phyloP scores from a whole-genome alignment of 495 filamentous ascomycete genomes.

The Hypoxylon fragiforme region DNA sequence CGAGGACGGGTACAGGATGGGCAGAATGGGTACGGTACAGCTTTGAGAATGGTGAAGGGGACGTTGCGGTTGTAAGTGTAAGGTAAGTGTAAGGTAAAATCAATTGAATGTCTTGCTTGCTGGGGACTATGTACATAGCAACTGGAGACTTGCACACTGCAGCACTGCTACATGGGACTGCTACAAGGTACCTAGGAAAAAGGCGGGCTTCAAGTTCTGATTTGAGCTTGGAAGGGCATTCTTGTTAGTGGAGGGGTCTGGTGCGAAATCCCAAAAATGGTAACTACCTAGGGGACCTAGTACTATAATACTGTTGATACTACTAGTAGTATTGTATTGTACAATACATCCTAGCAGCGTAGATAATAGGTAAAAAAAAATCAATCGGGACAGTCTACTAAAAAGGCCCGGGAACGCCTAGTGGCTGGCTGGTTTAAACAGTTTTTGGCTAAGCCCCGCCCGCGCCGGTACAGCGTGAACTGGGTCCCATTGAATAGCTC shows the following conservation, averaged over 20 bases:
- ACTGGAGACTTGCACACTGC: too few species aligned
- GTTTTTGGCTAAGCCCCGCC: constrained; percentile 18
- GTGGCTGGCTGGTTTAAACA: constrained; percentile 19
- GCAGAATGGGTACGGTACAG: neutral
- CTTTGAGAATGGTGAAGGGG: constrained; percentile 1
- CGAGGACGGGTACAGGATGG: neutral
- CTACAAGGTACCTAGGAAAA: constrained; percentile 10
- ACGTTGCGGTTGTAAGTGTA: neutral
- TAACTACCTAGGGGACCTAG: too few species aligned
- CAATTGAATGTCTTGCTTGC: neutral
- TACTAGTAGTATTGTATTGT: too few species aligned
- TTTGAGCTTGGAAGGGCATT: constrained; percentile 17
- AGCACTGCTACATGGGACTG: too few species aligned
- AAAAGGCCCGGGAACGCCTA: constrained; percentile 34
- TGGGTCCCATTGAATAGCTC: neutral
- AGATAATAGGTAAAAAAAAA: too few species aligned
- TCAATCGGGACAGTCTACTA: constrained; percentile 30
- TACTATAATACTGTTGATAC: too few species aligned
- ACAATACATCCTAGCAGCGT: too few species aligned
- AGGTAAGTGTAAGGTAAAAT: neutral
- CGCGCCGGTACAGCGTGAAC: constrained; percentile 16
- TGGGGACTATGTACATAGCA: too few species aligned
- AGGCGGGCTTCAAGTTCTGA: constrained; percentile 31
- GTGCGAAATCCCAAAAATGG: constrained; percentile 19
- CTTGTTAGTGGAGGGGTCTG: neutral